Evolutionary conservation across 2,329 filamentous ascomycete species (phyloP).

Genomic region (Epichloe sp.): DNA sequence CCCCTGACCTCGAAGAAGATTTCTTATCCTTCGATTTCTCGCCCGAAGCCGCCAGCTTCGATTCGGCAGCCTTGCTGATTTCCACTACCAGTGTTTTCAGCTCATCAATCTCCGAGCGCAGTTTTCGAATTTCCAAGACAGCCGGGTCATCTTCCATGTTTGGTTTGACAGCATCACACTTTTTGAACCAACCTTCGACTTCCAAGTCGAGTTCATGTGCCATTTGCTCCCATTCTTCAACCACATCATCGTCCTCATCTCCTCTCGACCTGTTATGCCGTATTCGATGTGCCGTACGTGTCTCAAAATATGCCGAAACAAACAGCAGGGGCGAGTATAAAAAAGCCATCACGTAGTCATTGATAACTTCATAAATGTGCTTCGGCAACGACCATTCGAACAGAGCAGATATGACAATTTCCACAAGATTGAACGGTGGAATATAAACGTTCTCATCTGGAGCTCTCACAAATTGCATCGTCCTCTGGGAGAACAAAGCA

Average conservation of each 20-base stretch:
- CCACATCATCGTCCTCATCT: constrained; percentile 77
- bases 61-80: constrained; percentile 8
- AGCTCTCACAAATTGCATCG: constrained; percentile 90
- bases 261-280: constrained; percentile 61
- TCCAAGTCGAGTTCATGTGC: constrained; percentile 62
- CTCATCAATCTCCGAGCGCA: constrained; percentile 44
- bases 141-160: constrained; percentile 71
- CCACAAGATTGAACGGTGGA: constrained; percentile 85
- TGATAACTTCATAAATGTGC: constrained; percentile 61
- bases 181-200: constrained; percentile 72
- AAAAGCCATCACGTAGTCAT: constrained; percentile 76
- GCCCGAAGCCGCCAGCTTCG: not conserved
- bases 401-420: constrained; percentile 64
- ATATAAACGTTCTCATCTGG: constrained; percentile 99
- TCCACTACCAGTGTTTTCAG: constrained; percentile 36
- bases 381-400: constrained; percentile 95
- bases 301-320: constrained; percentile 62
- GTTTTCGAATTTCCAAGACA: constrained; percentile 52
- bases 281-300: constrained; percentile 51
- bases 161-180: constrained; percentile 59
- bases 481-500: constrained; percentile 84
- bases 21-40: not conserved
- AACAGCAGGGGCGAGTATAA: constrained; percentile 78
- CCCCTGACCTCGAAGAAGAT: not conserved
- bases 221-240: constrained; percentile 91